Base-by-base conservation (phyloP, 306 rosid species). In the Canavalia ensiformis region DNA sequence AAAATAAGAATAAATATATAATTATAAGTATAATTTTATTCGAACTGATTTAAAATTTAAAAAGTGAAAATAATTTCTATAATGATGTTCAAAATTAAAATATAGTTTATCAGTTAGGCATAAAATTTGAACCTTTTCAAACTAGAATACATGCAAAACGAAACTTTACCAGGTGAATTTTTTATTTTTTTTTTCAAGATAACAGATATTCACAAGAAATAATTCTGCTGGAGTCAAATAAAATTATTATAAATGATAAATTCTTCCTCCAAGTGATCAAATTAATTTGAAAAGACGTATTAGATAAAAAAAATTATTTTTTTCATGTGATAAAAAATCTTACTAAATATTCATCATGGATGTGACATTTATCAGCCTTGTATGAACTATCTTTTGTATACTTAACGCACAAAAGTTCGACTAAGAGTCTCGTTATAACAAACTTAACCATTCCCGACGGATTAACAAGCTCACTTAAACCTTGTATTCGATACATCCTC, bases 401-500 rank as follows among this genome's bases (percentile, higher is more conserved):
- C 37, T 42, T 8, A 18, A 51, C 44, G 29, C 42, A 76, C 47
- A 35, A 42, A 67, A 52, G 25, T 18, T 18, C 25, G 25, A 18
- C 25, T 18, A 2, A 45, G 25, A 18, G 76, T 52, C 77, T 55
- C 63, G 34, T 34, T 35, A 51, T 29, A 46, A 41, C 46, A 49
- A 18, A 7, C 77, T 72, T 78, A 83, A 76, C 74, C 75, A 31
- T 65, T 84, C 75, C 82, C 68, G 31, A 8, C 77, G 56, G 83
- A 83, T 66, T 82, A 84, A 9, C 68, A 76, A 69, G 76, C 49
- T 56, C 80, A 85, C n/a, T 75, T 84, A 31, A 50, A 59, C 85
- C 75, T 80, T 63, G 83, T 42, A 68, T 80, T 78, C 74, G 10
- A 58, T 59, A 74, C 84, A 69, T 85, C 89, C 67, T 86, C 92